Conservation (phyloP, 116 monocot genomes). For the Papilionanthe hybrid region DNA sequence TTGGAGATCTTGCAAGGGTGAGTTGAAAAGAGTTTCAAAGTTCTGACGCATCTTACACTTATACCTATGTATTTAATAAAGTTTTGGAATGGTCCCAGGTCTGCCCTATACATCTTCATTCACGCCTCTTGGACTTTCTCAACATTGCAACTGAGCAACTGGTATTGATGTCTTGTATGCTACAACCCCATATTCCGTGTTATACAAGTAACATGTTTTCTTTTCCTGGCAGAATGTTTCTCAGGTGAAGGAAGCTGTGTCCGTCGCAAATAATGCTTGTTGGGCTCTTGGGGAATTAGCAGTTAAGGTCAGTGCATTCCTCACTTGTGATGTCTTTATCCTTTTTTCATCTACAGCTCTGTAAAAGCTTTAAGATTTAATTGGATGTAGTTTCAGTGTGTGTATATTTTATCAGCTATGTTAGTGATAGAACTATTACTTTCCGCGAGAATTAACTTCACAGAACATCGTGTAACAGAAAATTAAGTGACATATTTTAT, state of each 20-base stretch:
- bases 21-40: slow-evolving; percentile 14
- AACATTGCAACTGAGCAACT: slow-evolving; percentile 80
- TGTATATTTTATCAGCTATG: not conserved
- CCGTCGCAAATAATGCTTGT: slow-evolving; percentile 97
- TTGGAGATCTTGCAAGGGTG: slow-evolving; percentile 97
- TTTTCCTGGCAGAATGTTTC: slow-evolving; percentile 40
- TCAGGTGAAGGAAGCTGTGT: slow-evolving; percentile 63
- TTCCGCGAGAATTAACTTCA: not conserved
- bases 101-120: slow-evolving; percentile 84
- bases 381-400: not conserved
- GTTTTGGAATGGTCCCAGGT: slow-evolving; percentile 36
- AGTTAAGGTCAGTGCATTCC: slow-evolving; percentile 56
- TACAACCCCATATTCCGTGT: not conserved
- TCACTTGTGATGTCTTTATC: not conserved
- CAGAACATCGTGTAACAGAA: not conserved
- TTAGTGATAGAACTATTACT: not conserved
- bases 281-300: slow-evolving; percentile 99
- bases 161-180: slow-evolving; percentile 29
- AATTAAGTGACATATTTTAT: not conserved
- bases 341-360: not conserved
- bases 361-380: not conserved
- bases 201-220: not conserved
- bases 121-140: slow-evolving; percentile 78
- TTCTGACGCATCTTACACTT: not conserved
- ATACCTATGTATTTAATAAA: not conserved